Base-by-base conservation (phyloP, 2,329 filamentous ascomycete species). In the Aspergillus sojae region DNA sequence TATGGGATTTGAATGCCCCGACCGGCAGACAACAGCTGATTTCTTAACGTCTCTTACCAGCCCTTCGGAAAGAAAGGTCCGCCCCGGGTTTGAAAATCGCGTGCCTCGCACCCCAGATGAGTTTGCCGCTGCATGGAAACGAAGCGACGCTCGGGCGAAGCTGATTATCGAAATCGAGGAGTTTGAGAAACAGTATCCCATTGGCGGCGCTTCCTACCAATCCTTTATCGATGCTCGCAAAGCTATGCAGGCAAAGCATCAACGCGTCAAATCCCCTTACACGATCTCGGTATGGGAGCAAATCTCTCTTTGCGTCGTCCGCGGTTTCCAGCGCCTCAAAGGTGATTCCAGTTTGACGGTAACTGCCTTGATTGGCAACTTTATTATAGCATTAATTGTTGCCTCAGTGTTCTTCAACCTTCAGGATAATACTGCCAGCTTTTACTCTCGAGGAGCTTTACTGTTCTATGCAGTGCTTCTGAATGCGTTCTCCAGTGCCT, bases 41-140 rank as follows among this genome's bases (percentile, higher is more conserved):
- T 91, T 91, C 71, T 77, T 91, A 9, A 91, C 89, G 0, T 87
- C 86, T 0, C 79, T 91, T 45, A 91, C 89, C 0, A 89, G 88
- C 67, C 84, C 87, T 0, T 70, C 75, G 0, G 88, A 91, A 74
- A 80, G 89, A 48, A 75, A 79, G 32, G 76, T 85, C 0, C 79
- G 80, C 4, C 67, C 79, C 2, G 89, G 89, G 0, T 88, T 84
- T 74, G 88, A 91, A 71, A 75, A 81, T 62, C 80, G 78, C 56
- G 85, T 89, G 0, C 90, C 90, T 1, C 82, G 87, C 3, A 91
- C 88, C 0, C 81, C 89, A 0, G 88, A 90, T 43, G 89, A 92
- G 4, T 91, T 92, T 68, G 89, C 79, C 11, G 65, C 73, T 39
- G 69, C 74, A 34, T 87, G 85, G 84, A 82, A 83, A 70, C 74